Evolutionary conservation across 73 alveolate genomes (phyloP).

Genomic region (Blepharisma stoltei): DNA sequence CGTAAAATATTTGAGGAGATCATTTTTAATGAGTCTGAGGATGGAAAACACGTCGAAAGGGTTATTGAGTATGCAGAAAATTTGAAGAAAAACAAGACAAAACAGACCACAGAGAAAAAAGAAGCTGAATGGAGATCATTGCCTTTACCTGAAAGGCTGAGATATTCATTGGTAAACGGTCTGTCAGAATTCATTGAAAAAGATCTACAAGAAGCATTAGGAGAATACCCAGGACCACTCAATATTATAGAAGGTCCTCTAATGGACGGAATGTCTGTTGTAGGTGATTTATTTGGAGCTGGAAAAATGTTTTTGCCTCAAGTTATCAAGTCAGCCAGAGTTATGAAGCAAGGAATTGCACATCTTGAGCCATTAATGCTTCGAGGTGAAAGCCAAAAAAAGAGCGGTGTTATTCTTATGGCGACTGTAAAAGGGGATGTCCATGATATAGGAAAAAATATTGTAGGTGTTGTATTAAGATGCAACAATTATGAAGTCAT

Average conservation of each 20-base stretch:
- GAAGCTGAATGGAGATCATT: constrained; percentile 61
- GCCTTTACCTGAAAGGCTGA: constrained; percentile 58
- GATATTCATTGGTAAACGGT: constrained; percentile 78
- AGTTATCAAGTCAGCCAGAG: constrained; percentile 84
- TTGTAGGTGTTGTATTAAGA: constrained; percentile 80
- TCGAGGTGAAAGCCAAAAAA: constrained; percentile 42
- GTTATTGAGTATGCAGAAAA: constrained; percentile 51
- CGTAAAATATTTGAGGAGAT: constrained; percentile 53
- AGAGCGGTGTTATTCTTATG: constrained; percentile 43
- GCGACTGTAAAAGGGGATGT: constrained; percentile 93
- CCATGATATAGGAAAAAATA: constrained; percentile 89
- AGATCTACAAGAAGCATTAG: constrained; percentile 76
- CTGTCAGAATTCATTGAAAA: constrained; percentile 63
- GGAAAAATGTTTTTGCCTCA: constrained; percentile 92
- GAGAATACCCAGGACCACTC: constrained; percentile 50
- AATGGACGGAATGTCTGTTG: constrained; percentile 82
- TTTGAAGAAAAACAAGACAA: constrained; percentile 42
- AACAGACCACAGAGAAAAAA: constrained; percentile 32
- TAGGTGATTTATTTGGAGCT: constrained; percentile 83
- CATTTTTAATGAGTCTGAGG: constrained; percentile 61
- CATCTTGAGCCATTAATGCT: constrained; percentile 80
- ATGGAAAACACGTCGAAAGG: constrained; percentile 62
- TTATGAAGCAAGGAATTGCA: constrained; percentile 85
- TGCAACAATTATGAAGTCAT: constrained; percentile 69
- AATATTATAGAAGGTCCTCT: constrained; percentile 86